These are phyloP conservation scores for Irpex lacteus DNA, from an alignment of 1,284 basidiomycete genomes.

Conservation along the genomic window DNA sequence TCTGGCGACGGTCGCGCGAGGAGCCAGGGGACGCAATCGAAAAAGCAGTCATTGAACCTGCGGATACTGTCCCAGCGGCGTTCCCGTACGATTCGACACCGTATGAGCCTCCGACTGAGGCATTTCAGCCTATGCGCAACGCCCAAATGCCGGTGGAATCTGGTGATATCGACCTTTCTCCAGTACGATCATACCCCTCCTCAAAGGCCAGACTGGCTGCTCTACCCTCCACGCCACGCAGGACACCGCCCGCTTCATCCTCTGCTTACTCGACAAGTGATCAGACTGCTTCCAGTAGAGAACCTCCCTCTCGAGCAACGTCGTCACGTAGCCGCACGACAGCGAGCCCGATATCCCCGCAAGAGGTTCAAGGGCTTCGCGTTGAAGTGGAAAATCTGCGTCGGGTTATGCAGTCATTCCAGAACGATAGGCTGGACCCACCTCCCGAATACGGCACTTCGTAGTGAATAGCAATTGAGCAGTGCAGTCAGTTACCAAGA, in stretches of 20 bases:
- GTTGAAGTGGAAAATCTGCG: slow-evolving; percentile 27
- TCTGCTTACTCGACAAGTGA: slow-evolving; percentile 10
- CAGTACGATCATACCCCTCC: background rate
- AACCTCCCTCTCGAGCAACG: slow-evolving; percentile 18
- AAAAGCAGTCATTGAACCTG: background rate
- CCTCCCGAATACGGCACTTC: slow-evolving; percentile 14
- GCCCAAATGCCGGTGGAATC: background rate
- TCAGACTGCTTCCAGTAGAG: slow-evolving; percentile 17
- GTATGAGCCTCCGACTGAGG: background rate
- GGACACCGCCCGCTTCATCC: slow-evolving; percentile 4
- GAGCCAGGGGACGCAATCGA: background rate
- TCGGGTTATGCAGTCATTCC: slow-evolving; percentile 24
- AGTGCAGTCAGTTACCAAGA: background rate
- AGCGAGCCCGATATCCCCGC: slow-evolving; percentile 17
- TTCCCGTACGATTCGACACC: slow-evolving; percentile 1
- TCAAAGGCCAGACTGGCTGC: background rate
- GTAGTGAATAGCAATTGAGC: background rate
- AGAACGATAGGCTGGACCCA: slow-evolving; percentile 19
- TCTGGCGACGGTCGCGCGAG: slow-evolving; percentile 4
- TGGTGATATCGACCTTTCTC: background rate
- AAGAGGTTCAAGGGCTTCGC: slow-evolving; percentile 21
- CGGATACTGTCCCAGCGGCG: background rate
- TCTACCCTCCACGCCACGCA: background rate
- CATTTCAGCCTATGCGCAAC: background rate
- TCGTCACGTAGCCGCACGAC: background rate